phyloP scores from a whole-genome alignment of 139 green algal species.

The Microglena sp. region DNA sequence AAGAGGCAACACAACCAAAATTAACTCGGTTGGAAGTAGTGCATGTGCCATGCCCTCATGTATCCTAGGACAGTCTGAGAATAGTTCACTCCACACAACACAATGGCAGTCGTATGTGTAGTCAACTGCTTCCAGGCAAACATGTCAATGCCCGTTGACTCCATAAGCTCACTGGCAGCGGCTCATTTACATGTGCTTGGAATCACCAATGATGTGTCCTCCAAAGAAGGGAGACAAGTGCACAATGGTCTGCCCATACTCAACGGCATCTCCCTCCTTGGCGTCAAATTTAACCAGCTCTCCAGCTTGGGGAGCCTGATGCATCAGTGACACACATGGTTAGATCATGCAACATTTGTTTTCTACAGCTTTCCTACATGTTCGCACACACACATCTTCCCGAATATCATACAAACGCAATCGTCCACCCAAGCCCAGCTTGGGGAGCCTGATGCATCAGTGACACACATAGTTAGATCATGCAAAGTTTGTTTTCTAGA shows the following conservation, averaged over 20 bases:
- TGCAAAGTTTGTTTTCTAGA: background rate
- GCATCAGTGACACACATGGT: no score
- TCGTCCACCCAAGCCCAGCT: no score
- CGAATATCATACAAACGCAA: slow-evolving; percentile 1
- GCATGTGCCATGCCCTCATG: no score
- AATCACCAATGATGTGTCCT: slow-evolving; percentile 82
- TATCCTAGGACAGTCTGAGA: no score
- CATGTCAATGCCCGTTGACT: no score
- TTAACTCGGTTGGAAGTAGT: no score
- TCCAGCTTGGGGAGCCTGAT: slow-evolving; percentile 67
- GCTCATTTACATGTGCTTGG: no score
- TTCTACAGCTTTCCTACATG: background rate
- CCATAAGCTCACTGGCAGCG: no score
- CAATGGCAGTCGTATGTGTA: no score
- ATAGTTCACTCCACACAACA: no score
- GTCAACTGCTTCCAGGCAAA: no score
- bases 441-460: background rate
- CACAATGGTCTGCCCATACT: slow-evolving; percentile 64
- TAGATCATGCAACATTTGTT: background rate
- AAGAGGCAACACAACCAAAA: no score
- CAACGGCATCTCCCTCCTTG: slow-evolving; percentile 72
- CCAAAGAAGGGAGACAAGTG: slow-evolving; percentile 72
- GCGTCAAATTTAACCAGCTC: slow-evolving; percentile 67
- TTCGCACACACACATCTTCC: background rate
- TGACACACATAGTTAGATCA: background rate